A percentile compares a stretch with the other conserved stretches of the same genome.
phyloP scores from a whole-genome alignment of 352 stramenopile genomes.

The Globisporangium spinosum region DNA sequence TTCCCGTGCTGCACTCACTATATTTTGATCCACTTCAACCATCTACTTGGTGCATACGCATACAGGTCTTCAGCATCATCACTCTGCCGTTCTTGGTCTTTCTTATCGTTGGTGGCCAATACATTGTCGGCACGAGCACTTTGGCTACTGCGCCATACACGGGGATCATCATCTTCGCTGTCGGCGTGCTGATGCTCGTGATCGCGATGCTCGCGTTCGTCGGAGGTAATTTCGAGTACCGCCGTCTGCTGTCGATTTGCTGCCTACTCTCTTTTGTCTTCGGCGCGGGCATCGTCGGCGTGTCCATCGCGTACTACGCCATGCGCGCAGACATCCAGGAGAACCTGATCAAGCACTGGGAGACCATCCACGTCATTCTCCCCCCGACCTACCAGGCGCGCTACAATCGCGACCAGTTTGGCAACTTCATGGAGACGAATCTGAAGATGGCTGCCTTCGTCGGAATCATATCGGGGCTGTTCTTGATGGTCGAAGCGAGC shows the following conservation, averaged over 20 bases:
- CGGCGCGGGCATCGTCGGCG: constrained; percentile 39
- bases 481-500: constrained; percentile 46
- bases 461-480: constrained; percentile 50
- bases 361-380: constrained; percentile 53
- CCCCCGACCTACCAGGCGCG: constrained; percentile 61
- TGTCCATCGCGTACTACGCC: constrained; percentile 58
- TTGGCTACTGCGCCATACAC: constrained; percentile 63
- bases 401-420: constrained; percentile 70
- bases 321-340: constrained; percentile 44
- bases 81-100: constrained; percentile 64
- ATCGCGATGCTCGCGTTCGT: constrained; percentile 67
- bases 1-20: neutral
- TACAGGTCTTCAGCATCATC: constrained; percentile 61
- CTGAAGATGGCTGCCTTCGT: constrained; percentile 57
- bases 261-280: constrained; percentile 58
- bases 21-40: neutral
- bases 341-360: constrained; percentile 55
- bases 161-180: constrained; percentile 63
- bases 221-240: constrained; percentile 74
- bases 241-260: constrained; percentile 64
- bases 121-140: constrained; percentile 65
- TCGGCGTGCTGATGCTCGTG: constrained; percentile 45
- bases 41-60: neutral
- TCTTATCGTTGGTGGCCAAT: constrained; percentile 65
- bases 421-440: constrained; percentile 47